Conservation (phyloP, 495 filamentous ascomycete species). For the Penicillium pulvis region DNA sequence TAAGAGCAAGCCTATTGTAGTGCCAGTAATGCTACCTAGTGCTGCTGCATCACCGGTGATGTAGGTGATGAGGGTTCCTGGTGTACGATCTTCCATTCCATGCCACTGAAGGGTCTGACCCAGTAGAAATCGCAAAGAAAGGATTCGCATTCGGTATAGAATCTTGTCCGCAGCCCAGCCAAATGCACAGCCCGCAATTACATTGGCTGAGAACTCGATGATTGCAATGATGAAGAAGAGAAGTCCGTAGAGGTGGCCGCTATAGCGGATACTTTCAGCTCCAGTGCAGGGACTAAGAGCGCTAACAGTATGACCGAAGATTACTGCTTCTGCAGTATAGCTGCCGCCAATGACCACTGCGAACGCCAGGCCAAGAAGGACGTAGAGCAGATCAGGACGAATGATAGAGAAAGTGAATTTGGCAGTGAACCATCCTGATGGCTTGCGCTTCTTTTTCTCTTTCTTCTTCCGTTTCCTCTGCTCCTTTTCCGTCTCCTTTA, state of each 20-base stretch:
- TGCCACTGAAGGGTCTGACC: constrained; percentile 56
- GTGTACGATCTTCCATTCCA: constrained; percentile 44
- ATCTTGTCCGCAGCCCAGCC: constrained; percentile 55
- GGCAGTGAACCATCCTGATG: constrained; percentile 26
- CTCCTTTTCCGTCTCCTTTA: constrained; percentile 7
- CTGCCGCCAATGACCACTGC: constrained; percentile 45
- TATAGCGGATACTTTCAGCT: constrained; percentile 34
- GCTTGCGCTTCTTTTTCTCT: constrained; percentile 15
- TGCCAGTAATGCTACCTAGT: constrained; percentile 49
- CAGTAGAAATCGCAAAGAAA: constrained; percentile 52
- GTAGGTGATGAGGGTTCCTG: constrained; percentile 44
- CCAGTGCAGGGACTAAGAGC: constrained; percentile 42
- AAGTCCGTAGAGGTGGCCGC: constrained; percentile 51
- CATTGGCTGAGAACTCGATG: constrained; percentile 52
- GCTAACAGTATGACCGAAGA: constrained; percentile 52
- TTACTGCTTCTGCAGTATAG: constrained; percentile 50
- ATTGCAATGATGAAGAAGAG: constrained; percentile 58
- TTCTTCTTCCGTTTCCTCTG: constrained; percentile 25
- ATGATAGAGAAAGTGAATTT: constrained; percentile 29
- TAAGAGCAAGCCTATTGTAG: constrained; percentile 45
- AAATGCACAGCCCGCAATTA: constrained; percentile 48
- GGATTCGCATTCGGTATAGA: constrained; percentile 47
- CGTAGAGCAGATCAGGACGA: constrained; percentile 35
- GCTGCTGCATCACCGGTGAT: constrained; percentile 53
- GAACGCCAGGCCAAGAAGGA: constrained; percentile 36